Percentiles rank a stretch among this genome's conserved stretches.
Evolutionary conservation across 2,329 filamentous ascomycete genomes (phyloP).

Genomic region (Chaetomium strumarium): DNA sequence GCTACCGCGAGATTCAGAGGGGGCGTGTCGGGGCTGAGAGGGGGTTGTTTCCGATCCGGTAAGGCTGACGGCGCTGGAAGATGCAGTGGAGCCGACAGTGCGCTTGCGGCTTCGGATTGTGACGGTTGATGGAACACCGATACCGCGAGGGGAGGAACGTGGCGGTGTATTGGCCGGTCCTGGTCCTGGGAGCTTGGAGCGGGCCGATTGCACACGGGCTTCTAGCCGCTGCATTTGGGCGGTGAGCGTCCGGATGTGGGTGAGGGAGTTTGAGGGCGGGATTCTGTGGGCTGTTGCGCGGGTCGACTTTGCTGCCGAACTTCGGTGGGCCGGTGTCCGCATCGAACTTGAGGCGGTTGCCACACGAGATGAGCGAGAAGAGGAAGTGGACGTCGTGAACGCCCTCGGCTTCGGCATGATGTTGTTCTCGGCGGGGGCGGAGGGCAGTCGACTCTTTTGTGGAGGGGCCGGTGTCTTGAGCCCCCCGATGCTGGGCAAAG

Average conservation of each 20-base stretch:
- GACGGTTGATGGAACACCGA: slow-evolving; percentile 48
- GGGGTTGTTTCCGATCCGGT: slow-evolving; percentile 46
- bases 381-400: slow-evolving; percentile 32
- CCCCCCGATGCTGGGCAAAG: slow-evolving; percentile 30
- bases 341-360: slow-evolving; percentile 38
- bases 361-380: slow-evolving; percentile 31
- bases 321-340: slow-evolving; percentile 37
- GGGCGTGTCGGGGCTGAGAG: slow-evolving; percentile 33
- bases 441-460: slow-evolving; percentile 49
- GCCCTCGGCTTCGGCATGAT: slow-evolving; percentile 48
- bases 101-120: slow-evolving; percentile 67
- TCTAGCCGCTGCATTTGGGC: slow-evolving; percentile 97
- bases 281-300: slow-evolving; percentile 44
- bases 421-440: slow-evolving; percentile 47
- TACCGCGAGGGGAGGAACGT: slow-evolving; percentile 64
- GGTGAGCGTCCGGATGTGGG: slow-evolving; percentile 88
- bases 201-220: slow-evolving; percentile 82
- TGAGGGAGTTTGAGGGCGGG: slow-evolving; percentile 64
- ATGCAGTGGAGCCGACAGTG: slow-evolving; percentile 50
- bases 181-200: slow-evolving; percentile 86
- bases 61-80: slow-evolving; percentile 36
- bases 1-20: slow-evolving; percentile 29
- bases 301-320: slow-evolving; percentile 17
- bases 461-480: slow-evolving; percentile 44
- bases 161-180: slow-evolving; percentile 74